Base-by-base conservation (phyloP, 164 flowering plant genomes). In the Houttuynia cordata region DNA sequence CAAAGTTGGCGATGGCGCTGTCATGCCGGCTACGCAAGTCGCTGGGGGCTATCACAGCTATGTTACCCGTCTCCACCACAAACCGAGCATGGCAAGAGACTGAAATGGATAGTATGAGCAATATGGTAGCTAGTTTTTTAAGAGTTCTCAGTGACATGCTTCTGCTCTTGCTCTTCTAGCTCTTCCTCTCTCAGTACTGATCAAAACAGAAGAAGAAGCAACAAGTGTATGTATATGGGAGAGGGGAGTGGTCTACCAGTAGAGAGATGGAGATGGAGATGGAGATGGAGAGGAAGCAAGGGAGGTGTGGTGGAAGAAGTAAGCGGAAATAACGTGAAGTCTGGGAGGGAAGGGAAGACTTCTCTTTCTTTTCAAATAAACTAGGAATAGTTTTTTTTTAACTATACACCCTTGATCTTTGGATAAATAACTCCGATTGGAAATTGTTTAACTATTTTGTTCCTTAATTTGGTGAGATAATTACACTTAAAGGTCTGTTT, bases 1-100 rank as follows among this genome's bases (percentile, higher is more conserved):
- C 98, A 61, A 91, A 91, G 71, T 91, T 91, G 0, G 79, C 97
- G 8, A 91, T 85, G 0, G 97, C 83, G 20, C 85, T 73, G 49
- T 86, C 97, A 24, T 81, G 86, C 58, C 76, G 82, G 2, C 78
- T 59, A 2, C 76, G 63, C 41, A 81, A 19, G 40, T 45, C 51
- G 10, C 59, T 37, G 0, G 96, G 97, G 18, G 82, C 74, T 1
- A 83, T 39, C 25, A 91, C 84, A 14, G 70, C 67, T 19, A 91
- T 62, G 68, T 86, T 86, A 54, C 75, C 81, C 80, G 83, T 91
- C 83, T 91, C 97, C 59, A 91, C 97, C 24, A 83, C 75, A 61
- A 91, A 91, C 37, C 81, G 47, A 47, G 53, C 62, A 14, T 37
- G 18, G 17, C 53, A 69, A 49, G 64, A 60, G 47, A 56, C 22